These are phyloP conservation scores for Dioscorea dumetorum DNA, from an alignment of 106 monocot species.

Conservation along the genomic window DNA sequence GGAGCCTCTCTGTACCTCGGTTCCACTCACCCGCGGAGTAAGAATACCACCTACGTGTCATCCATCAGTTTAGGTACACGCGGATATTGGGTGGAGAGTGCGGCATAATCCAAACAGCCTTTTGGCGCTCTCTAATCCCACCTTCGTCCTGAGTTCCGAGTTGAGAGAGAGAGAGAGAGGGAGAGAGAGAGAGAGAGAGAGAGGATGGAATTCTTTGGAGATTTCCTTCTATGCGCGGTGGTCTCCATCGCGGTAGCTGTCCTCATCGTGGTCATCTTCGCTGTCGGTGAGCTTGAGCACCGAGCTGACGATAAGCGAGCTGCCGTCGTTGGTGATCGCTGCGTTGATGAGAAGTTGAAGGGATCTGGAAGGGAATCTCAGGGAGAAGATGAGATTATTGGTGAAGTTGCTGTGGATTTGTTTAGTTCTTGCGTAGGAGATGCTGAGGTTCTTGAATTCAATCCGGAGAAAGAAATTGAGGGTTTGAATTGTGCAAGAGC, in stretches of 20 bases:
- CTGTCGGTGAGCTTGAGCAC: not conserved
- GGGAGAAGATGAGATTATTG: not conserved
- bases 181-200: no score
- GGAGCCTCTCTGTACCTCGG: no score
- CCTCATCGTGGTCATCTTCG: slow-evolving; percentile 31
- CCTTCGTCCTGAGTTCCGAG: not conserved
- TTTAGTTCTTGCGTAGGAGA: not conserved
- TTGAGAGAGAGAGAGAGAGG: not conserved
- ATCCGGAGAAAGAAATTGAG: not conserved
- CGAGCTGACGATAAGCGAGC: not conserved
- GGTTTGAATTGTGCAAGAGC: not conserved
- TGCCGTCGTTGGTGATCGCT: not conserved
- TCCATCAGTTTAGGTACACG: no score
- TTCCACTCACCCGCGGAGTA: no score
- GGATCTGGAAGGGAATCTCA: not conserved
- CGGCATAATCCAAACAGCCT: not conserved
- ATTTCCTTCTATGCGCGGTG: slow-evolving; percentile 40
- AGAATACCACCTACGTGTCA: no score
- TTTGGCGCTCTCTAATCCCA: slow-evolving; percentile 9
- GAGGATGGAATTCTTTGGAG: slow-evolving; percentile 38
- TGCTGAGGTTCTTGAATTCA: not conserved
- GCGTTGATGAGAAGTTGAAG: not conserved
- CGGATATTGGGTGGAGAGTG: no score
- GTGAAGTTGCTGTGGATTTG: not conserved
- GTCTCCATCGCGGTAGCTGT: slow-evolving; percentile 40